Evolutionary conservation across 2,329 filamentous ascomycete genomes (phyloP).

Genomic region (Byssothecium circinans): DNA sequence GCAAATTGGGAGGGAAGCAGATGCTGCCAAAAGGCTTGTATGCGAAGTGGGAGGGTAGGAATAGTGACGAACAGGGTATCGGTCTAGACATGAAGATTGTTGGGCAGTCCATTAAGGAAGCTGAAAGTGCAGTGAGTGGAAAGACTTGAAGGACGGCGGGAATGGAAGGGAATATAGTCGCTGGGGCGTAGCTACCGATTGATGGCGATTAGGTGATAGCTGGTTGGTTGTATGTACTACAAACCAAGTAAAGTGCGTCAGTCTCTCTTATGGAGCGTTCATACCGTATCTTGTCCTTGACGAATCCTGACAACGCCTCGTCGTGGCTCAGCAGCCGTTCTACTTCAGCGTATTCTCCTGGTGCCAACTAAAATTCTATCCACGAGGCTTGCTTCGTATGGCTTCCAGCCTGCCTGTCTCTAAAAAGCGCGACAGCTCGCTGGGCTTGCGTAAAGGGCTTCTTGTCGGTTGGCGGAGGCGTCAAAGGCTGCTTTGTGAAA

Average conservation of each 20-base stretch:
- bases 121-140: conserved; percentile 5
- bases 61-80: conserved; percentile 3
- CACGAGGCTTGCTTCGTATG: conserved; percentile 7
- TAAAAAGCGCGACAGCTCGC: conserved; percentile 16
- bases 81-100: conserved; percentile 6
- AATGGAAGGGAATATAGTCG: conserved; percentile 8
- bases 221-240: conserved; percentile 4
- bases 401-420: conserved; percentile 12
- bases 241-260: conserved; percentile 5
- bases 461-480: conserved; percentile 14
- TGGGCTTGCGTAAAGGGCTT: conserved; percentile 16
- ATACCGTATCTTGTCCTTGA: conserved; percentile 9
- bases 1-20: conserved; percentile 2
- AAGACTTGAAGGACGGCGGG: conserved; percentile 4
- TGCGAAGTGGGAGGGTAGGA: conserved; percentile 25
- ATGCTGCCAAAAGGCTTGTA: conserved; percentile 20
- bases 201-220: conserved; percentile 2
- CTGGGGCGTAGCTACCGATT: conserved; percentile 9
- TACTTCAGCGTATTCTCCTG: conserved; percentile 13
- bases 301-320: conserved; percentile 8
- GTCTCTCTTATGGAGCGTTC: neutral
- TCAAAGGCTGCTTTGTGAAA: conserved; percentile 13
- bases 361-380: conserved; percentile 12
- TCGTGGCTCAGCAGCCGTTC: conserved; percentile 8
- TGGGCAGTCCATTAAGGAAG: conserved; percentile 5